Evolutionary conservation across 148 eudicot genomes (phyloP).

Genomic region (Rhododendron kiyosumense): DNA sequence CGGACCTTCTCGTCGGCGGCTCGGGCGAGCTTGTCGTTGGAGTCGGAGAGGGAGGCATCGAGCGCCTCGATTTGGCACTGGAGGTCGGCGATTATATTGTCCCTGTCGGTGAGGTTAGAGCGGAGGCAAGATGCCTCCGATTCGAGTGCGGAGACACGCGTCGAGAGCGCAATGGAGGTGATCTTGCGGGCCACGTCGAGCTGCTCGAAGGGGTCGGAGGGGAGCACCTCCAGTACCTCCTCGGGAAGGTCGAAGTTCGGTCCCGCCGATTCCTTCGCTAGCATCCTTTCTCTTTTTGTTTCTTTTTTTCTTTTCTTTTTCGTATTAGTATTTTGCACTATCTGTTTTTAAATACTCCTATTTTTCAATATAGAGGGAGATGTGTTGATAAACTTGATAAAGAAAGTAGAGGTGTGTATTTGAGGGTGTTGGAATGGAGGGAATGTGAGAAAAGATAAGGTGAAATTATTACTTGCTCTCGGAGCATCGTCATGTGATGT

Average conservation of each 20-base stretch:
- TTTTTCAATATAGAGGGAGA: not conserved
- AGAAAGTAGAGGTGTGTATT: not conserved
- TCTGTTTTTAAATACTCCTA: not conserved
- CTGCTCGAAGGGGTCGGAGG: constrained; percentile 83
- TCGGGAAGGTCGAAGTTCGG: constrained; percentile 64
- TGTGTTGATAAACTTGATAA: no score
- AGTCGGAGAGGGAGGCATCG: constrained; percentile 49
- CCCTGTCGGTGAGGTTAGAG: constrained; percentile 45
- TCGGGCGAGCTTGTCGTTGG: constrained; percentile 37
- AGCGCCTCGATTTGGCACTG: constrained; percentile 55
- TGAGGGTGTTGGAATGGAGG: not conserved
- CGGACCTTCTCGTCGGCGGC: constrained; percentile 60
- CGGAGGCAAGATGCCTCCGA: constrained; percentile 59
- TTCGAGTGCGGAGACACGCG: constrained; percentile 80
- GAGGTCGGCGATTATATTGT: constrained; percentile 48
- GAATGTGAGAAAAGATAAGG: not conserved
- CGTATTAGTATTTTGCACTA: not conserved
- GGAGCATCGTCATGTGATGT: no score
- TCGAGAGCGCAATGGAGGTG: constrained; percentile 94
- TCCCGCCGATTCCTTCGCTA: constrained; percentile 30
- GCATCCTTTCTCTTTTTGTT: constrained; percentile 14
- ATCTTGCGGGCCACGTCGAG: constrained; percentile 91
- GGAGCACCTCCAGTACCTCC: constrained; percentile 52
- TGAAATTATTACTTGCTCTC: not conserved
- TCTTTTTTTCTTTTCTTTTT: not conserved